Evolutionary conservation across 768 basidiomycete genomes (phyloP), one percentile per base, ranked within the genome.

Genomic region (Trametes meyenii): DNA sequence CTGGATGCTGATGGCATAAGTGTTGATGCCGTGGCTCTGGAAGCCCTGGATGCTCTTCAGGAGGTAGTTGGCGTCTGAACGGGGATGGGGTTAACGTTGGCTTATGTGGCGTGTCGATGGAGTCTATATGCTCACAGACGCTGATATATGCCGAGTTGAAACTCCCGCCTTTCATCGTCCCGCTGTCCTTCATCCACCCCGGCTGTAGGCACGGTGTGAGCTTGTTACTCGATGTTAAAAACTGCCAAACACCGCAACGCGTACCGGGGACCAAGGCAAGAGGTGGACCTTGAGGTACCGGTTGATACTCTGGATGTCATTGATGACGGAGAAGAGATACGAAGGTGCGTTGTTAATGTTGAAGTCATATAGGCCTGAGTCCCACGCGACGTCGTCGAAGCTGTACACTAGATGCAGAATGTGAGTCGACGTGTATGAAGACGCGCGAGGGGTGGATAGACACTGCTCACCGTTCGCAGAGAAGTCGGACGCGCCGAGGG

Each of bases 401-500:
- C 82, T 89, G 67, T 91, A 91, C 1, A 76, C 89, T 73, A 60
- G 24, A 5, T 5, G 1, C 35, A 17, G 10, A 33, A 33, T 40
- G n/a, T 33, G 7, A 29, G 39, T 33, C 11, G 23, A 17, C 21
- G n/a, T 13, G 3, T 3, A 19, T 8, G 14, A 14, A 33, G 8
- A 33, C 5, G n/a, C 38, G 36, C 46, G 43, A n/a, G n/a, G 43
- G 13, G n/a, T 2, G 29, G 17, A 16, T n/a, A 17, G 3, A 14
- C n/a, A 13, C n/a, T 19, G 42, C 79, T 39, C 58, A 87, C 88
- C 63, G 2, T 66, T 76, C 5, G 82, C 74, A 8, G 90, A 90
- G 69, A 91, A 91, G 72, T 91, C 90, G 3, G 87, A 82, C 6
- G 90, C 87, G 14, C 90, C 90, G 14, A 92, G 78, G 0, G 89